These are phyloP conservation scores for Pleurotus eryngii DNA, from an alignment of 768 basidiomycete species.

Conservation along the genomic window DNA sequence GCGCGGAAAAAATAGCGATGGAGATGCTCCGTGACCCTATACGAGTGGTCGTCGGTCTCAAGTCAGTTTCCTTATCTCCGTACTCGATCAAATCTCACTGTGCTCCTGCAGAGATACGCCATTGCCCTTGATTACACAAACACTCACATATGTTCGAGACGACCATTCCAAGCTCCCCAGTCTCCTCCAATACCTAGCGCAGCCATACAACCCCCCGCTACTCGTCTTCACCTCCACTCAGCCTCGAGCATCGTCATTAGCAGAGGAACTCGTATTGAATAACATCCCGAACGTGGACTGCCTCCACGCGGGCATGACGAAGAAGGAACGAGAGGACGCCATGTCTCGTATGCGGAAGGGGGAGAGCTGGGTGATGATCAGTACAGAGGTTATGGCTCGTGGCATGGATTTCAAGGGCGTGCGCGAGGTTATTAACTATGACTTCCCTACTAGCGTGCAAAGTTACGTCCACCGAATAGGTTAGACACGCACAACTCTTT, in stretches of 20 bases:
- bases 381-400: conserved; percentile 96
- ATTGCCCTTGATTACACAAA: conserved; percentile 84
- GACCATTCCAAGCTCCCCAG: conserved; percentile 94
- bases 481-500: conserved; percentile 18
- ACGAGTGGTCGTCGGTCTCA: conserved; percentile 93
- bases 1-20: conserved; percentile 84
- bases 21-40: conserved; percentile 82
- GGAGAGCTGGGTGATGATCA: conserved; percentile 92
- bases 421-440: conserved; percentile 92
- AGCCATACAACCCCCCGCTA: conserved; percentile 86
- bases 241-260: conserved; percentile 74
- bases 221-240: conserved; percentile 92
- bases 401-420: conserved; percentile 98
- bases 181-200: conserved; percentile 72
- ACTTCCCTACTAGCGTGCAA: conserved; percentile 94
- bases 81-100: conserved; percentile 1
- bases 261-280: conserved; percentile 78
- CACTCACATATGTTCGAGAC: conserved; percentile 86
- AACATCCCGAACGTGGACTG: conserved; percentile 81
- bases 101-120: conserved; percentile 76
- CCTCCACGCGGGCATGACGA: conserved; percentile 87
- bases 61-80: conserved; percentile 49
- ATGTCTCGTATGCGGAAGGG: conserved; percentile 83
- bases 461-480: conserved; percentile 97
- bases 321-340: conserved; percentile 84